These are phyloP conservation scores for Hevea brasiliensis DNA, from an alignment of 345 rosid genomes.

Conservation along the genomic window DNA sequence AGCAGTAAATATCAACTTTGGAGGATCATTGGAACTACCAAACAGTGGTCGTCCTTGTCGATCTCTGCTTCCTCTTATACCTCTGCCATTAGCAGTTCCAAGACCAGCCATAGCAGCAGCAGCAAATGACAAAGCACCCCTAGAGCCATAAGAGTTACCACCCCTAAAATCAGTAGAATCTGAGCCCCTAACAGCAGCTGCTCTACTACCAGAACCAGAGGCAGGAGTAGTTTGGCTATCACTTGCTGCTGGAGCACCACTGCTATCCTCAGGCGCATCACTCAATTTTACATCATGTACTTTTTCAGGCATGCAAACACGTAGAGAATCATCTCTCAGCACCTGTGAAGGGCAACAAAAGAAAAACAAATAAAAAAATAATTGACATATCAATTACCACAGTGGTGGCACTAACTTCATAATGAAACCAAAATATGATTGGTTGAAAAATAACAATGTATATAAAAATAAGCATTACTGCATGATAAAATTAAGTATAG, in stretches of 20 bases:
- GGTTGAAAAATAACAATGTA: background rate
- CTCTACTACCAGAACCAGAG: constrained; percentile 82
- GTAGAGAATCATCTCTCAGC: constrained; percentile 80
- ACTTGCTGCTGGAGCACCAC: constrained; percentile 43
- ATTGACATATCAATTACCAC: background rate
- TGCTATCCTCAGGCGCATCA: constrained; percentile 70
- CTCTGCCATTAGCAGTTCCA: constrained; percentile 88
- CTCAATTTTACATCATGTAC: constrained; percentile 96
- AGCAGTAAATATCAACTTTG: constrained; percentile 71
- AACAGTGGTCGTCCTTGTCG: constrained; percentile 72
- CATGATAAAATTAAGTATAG: too few relatives aligned
- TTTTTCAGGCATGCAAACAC: constrained; percentile 87
- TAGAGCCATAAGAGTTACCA: constrained; percentile 71
- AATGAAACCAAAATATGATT: background rate
- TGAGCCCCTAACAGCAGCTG: constrained; percentile 63
- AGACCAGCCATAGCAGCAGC: constrained; percentile 99
- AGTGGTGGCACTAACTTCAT: background rate
- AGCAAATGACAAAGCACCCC: constrained; percentile 96
- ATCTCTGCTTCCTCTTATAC: constrained; percentile 88
- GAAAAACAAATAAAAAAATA: background rate
- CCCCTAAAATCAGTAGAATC: constrained; percentile 73
- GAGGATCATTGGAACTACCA: constrained; percentile 71
- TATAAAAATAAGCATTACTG: too few relatives aligned
- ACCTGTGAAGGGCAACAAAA: constrained; percentile 66
- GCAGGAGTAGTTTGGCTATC: constrained; percentile 61